phyloP scores from a whole-genome alignment of 2,329 filamentous ascomycete genomes.

The Colletotrichum scovillei region DNA sequence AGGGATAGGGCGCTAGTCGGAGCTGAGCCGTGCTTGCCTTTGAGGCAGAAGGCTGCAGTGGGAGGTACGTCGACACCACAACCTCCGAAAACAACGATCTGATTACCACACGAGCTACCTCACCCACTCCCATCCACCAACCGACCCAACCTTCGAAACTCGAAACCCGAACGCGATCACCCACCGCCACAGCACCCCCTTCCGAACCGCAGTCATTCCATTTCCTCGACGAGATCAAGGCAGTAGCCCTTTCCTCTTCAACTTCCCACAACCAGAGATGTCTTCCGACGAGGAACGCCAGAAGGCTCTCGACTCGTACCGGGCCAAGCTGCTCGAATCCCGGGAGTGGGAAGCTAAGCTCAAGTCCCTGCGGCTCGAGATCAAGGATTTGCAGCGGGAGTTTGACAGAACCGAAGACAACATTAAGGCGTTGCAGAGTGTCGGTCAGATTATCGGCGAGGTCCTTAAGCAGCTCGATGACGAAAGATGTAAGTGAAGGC shows the following conservation, averaged over 20 bases:
- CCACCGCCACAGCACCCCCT: neutral
- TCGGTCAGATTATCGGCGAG: conserved; percentile 99
- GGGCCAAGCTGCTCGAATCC: conserved; percentile 87
- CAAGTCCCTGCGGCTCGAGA: conserved; percentile 91
- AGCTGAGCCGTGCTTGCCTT: conserved; percentile 28
- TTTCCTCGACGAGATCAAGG: neutral
- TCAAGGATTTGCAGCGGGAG: conserved; percentile 94
- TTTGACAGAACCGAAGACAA: conserved; percentile 98
- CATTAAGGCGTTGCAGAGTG: conserved; percentile 98
- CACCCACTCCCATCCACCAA: conserved; percentile 1
- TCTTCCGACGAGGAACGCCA: conserved; percentile 69
- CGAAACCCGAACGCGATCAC: neutral
- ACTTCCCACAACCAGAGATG: conserved; percentile 48
- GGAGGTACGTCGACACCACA: conserved; percentile 32
- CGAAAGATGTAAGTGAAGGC: conserved; percentile 83
- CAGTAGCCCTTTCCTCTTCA: neutral
- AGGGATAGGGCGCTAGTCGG: conserved; percentile 23
- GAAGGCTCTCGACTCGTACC: conserved; percentile 81
- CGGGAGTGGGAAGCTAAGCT: conserved; percentile 99
- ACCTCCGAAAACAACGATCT: conserved; percentile 35
- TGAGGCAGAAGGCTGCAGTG: conserved; percentile 33
- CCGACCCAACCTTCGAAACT: conserved; percentile 1
- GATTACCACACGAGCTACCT: conserved; percentile 31
- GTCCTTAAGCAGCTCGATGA: conserved; percentile 99
- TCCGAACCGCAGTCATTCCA: neutral